phyloP scores from a whole-genome alignment of 306 rosid species.

The Luffa acutangula region DNA sequence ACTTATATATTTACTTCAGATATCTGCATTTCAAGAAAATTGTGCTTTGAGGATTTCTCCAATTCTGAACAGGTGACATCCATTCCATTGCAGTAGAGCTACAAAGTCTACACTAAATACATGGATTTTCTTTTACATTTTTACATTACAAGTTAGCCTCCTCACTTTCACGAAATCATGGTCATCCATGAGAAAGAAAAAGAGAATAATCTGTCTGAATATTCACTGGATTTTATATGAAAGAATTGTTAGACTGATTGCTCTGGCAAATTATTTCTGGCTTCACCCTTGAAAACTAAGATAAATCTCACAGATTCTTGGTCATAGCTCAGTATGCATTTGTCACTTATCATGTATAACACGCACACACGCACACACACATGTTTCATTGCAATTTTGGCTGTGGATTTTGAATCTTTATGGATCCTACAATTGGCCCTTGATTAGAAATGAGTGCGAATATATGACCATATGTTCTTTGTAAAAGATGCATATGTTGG shows the following conservation, averaged over 20 bases:
- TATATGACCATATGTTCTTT: neutral
- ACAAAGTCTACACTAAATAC: neutral
- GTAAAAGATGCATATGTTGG: neutral
- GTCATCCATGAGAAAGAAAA: neutral
- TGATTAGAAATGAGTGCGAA: neutral
- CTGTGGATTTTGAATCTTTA: neutral
- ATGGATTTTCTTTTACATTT: neutral
- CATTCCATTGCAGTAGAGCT: neutral
- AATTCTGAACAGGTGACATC: neutral
- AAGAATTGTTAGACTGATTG: neutral
- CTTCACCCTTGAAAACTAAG: neutral
- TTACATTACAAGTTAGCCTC: neutral
- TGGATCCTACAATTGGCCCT: neutral
- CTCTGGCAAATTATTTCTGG: neutral
- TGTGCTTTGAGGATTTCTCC: neutral
- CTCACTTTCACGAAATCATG: neutral
- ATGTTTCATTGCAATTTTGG: neutral
- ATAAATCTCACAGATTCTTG: neutral
- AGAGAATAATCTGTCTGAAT: neutral
- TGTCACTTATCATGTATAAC: neutral
- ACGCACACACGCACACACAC: neutral
- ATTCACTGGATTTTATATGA: neutral
- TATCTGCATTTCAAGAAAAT: neutral
- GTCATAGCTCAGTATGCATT: neutral
- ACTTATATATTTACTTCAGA: neutral